Conservation (phyloP, 768 basidiomycete genomes). For the Hysterangium stoloniferum region DNA sequence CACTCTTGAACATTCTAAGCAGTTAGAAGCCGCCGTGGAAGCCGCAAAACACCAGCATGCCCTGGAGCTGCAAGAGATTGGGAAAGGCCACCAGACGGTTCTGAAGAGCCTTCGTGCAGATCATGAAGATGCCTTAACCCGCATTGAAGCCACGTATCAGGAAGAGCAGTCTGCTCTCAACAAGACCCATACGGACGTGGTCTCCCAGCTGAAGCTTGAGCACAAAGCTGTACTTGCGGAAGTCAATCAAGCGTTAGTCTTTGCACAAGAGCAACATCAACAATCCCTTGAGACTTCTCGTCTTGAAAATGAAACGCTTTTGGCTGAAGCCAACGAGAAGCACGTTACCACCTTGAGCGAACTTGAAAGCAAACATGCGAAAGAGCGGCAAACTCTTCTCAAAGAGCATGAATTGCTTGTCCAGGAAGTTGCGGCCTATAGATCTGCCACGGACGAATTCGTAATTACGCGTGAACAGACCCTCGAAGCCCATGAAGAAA, state of each 20-base stretch:
- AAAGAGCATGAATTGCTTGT: slow-evolving; percentile 33
- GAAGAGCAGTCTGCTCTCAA: slow-evolving; percentile 21
- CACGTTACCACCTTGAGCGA: slow-evolving; percentile 40
- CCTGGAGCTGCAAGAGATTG: slow-evolving; percentile 34
- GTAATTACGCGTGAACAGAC: slow-evolving; percentile 25
- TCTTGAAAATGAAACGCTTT: slow-evolving; percentile 24
- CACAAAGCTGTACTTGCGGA: slow-evolving; percentile 40
- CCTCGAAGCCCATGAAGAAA: slow-evolving; percentile 29
- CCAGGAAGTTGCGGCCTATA: slow-evolving; percentile 49
- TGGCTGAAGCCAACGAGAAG: slow-evolving; percentile 41
- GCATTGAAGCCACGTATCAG: slow-evolving; percentile 32
- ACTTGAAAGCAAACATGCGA: slow-evolving; percentile 39
- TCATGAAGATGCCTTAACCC: slow-evolving; percentile 37
- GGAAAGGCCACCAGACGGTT: slow-evolving; percentile 47
- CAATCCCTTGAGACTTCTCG: slow-evolving; percentile 30
- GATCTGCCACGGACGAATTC: slow-evolving; percentile 39
- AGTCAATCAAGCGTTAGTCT: slow-evolving; percentile 33
- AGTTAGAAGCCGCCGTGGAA: slow-evolving; percentile 35
- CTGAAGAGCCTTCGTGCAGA: slow-evolving; percentile 48
- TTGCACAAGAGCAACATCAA: slow-evolving; percentile 28
- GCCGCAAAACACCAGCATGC: slow-evolving; percentile 38
- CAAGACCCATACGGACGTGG: slow-evolving; percentile 36
- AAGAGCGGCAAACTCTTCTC: slow-evolving; percentile 37
- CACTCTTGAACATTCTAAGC: slow-evolving; percentile 24
- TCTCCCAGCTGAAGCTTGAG: slow-evolving; percentile 34